These are phyloP conservation scores for Rhodotorula sp. DNA, from an alignment of 1,284 basidiomycete species.

Conservation along the genomic window DNA sequence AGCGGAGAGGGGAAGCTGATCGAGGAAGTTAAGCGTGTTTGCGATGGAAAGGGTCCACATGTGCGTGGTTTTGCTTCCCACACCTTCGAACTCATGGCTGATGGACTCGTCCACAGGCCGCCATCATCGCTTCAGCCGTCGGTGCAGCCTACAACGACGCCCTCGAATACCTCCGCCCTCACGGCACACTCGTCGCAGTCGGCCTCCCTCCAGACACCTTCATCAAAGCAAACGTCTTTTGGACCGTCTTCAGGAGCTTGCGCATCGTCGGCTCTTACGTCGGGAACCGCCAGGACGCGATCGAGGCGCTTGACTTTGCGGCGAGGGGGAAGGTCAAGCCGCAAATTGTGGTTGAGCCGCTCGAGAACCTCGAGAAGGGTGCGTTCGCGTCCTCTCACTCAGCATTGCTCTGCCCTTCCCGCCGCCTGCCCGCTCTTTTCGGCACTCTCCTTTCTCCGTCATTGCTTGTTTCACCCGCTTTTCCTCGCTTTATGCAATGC, in stretches of 20 bases:
- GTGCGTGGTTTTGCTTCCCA: not conserved
- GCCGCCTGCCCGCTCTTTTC: no score
- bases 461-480: no score
- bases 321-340: conserved; percentile 44
- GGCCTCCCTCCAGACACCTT: conserved; percentile 40
- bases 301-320: conserved; percentile 50
- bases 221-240: conserved; percentile 69
- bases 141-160: conserved; percentile 47
- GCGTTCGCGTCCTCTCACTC: no score
- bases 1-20: conserved; percentile 10
- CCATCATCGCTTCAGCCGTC: conserved; percentile 64
- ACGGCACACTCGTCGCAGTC: conserved; percentile 40
- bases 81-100: no score
- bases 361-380: conserved; percentile 19
- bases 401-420: no score
- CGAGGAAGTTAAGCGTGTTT: conserved; percentile 33
- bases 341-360: conserved; percentile 53
- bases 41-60: conserved; percentile 36
- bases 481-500: no score
- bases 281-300: conserved; percentile 41
- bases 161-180: conserved; percentile 39
- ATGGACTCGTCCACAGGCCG: conserved; percentile 58
- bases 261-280: conserved; percentile 47
- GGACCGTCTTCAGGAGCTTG: conserved; percentile 60
- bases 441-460: no score